These are phyloP conservation scores for Pestalotiopsis sp. DNA, from an alignment of 2,329 filamentous ascomycete genomes.

Conservation along the genomic window DNA sequence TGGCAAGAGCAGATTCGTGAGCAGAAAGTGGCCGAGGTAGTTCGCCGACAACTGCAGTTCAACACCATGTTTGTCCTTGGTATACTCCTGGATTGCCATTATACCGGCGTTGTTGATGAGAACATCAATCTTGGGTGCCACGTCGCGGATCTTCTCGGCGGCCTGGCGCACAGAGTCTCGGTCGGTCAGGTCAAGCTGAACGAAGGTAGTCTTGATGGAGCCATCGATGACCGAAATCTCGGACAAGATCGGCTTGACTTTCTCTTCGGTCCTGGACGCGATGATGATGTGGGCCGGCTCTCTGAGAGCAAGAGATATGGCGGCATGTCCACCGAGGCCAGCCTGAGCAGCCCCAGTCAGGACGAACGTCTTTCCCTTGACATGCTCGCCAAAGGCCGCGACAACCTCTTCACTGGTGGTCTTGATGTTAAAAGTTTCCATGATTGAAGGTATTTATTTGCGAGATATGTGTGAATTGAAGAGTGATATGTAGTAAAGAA, in stretches of 20 bases:
- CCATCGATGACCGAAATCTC: slow-evolving; percentile 21
- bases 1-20: slow-evolving; percentile 48
- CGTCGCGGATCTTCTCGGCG: slow-evolving; percentile 21
- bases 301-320: slow-evolving; percentile 21
- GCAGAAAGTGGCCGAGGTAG: slow-evolving; percentile 49
- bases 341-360: slow-evolving; percentile 24
- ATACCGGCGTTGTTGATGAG: slow-evolving; percentile 26
- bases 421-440: slow-evolving; percentile 22
- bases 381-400: slow-evolving; percentile 22
- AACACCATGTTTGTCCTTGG: slow-evolving; percentile 28
- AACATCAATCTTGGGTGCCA: slow-evolving; percentile 23
- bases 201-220: slow-evolving; percentile 24
- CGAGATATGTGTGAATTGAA: neutral
- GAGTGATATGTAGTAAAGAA: neutral
- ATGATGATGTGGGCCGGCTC: slow-evolving; percentile 26
- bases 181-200: slow-evolving; percentile 25
- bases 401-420: slow-evolving; percentile 27
- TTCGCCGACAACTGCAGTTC: slow-evolving; percentile 49
- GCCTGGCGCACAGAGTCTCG: slow-evolving; percentile 23
- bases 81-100: slow-evolving; percentile 27
- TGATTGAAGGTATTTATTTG: neutral
- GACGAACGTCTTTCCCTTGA: slow-evolving; percentile 25
- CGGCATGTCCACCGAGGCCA: slow-evolving; percentile 24
- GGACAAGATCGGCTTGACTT: slow-evolving; percentile 23
- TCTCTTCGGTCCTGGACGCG: slow-evolving; percentile 22